Evolutionary conservation across 768 basidiomycete genomes (phyloP).

Genomic region (Mycena belliarum): DNA sequence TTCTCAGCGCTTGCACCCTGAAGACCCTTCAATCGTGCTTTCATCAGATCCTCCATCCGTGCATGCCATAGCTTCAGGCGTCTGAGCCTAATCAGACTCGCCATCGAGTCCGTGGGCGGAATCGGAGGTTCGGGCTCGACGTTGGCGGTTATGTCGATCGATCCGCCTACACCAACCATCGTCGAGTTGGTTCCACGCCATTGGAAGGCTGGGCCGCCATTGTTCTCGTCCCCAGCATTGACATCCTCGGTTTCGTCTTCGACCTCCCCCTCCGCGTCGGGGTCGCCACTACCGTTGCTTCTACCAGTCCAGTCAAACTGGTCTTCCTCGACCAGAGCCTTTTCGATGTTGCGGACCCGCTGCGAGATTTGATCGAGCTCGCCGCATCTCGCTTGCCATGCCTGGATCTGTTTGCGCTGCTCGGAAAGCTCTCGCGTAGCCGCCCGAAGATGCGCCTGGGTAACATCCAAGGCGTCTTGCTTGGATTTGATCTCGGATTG

Average conservation of each 20-base stretch:
- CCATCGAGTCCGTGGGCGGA: slow-evolving; percentile 57
- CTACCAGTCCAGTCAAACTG: slow-evolving; percentile 90
- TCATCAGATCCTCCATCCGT: slow-evolving; percentile 74
- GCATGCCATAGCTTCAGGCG: slow-evolving; percentile 83
- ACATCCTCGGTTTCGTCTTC: slow-evolving; percentile 35
- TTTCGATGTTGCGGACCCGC: slow-evolving; percentile 81
- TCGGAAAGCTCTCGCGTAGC: slow-evolving; percentile 91
- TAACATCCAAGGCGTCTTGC: slow-evolving; percentile 84
- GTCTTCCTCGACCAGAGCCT: slow-evolving; percentile 76
- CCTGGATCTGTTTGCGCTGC: slow-evolving; percentile 81
- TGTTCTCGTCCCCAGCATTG: slow-evolving; percentile 22
- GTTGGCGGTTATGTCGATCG: slow-evolving; percentile 62
- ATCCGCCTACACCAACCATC: slow-evolving; percentile 62
- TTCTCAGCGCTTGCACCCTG: slow-evolving; percentile 85
- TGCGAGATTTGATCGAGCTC: slow-evolving; percentile 84
- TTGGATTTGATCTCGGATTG: slow-evolving; percentile 81
- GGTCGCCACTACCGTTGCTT: slow-evolving; percentile 25
- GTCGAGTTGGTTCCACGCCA: slow-evolving; percentile 69
- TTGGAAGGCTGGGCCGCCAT: slow-evolving; percentile 66
- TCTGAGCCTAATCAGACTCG: slow-evolving; percentile 68
- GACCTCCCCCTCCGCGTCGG: slow-evolving; percentile 55
- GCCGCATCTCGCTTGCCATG: slow-evolving; percentile 69
- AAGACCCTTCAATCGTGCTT: slow-evolving; percentile 64
- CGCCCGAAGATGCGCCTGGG: slow-evolving; percentile 82
- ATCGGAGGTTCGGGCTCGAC: slow-evolving; percentile 75